A percentile compares a stretch with the other conserved stretches of the same genome.
phyloP scores from a whole-genome alignment of 1,139 yeast species.

The Yamadazyma triangularis region DNA sequence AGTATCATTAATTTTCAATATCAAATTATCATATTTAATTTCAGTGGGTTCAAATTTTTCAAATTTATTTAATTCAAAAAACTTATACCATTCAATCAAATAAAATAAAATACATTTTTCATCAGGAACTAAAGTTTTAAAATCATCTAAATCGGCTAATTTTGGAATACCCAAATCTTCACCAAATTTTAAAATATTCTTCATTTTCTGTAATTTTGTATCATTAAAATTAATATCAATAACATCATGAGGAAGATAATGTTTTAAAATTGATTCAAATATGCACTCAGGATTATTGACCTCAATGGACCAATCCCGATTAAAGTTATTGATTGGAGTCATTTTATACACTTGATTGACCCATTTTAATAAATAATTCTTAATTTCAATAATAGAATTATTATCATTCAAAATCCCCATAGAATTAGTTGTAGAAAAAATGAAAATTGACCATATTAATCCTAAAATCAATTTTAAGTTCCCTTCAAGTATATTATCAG shows the following conservation, averaged over 20 bases:
- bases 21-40: constrained; percentile 16
- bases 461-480: constrained; percentile 62
- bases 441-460: constrained; percentile 58
- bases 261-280: constrained; percentile 20
- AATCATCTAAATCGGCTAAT: constrained; percentile 59
- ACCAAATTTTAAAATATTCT: constrained; percentile 17
- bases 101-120: constrained; percentile 64
- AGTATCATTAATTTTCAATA: constrained; percentile 18
- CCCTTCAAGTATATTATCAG: constrained; percentile 67
- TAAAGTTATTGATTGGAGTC: constrained; percentile 25
- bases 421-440: constrained; percentile 41
- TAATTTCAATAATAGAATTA: constrained; percentile 27
- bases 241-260: constrained; percentile 12
- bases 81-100: constrained; percentile 60
- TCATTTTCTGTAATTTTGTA: constrained; percentile 26
- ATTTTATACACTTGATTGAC: constrained; percentile 19
- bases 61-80: constrained; percentile 28
- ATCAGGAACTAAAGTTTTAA: constrained; percentile 50
- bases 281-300: constrained; percentile 25
- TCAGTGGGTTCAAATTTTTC: constrained; percentile 2
- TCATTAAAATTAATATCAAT: constrained; percentile 29
- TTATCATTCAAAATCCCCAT: constrained; percentile 31
- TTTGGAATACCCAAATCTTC: constrained; percentile 50
- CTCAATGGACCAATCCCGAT: constrained; percentile 37
- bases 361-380: constrained; percentile 32